phyloP scores from a whole-genome alignment of 192 early-diverging fungal species.

The Coemansia sp. region DNA sequence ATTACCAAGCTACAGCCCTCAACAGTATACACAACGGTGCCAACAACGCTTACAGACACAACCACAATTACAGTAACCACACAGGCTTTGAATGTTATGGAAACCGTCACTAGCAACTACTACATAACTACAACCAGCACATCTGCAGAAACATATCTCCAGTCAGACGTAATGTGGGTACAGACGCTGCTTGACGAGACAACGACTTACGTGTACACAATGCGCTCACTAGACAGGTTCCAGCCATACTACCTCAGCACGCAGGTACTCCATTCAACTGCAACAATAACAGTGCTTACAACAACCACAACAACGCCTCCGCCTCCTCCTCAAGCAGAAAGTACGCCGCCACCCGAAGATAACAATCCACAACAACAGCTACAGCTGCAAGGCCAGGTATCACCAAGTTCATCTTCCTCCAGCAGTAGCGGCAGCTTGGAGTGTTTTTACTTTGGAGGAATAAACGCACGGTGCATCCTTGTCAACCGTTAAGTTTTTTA shows the following conservation, averaged over 20 bases:
- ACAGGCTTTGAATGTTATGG: background rate
- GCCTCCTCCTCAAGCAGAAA: background rate
- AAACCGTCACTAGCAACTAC: background rate
- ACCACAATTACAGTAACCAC: background rate
- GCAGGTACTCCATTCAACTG: background rate
- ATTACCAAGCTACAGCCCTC: background rate
- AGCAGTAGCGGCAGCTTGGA: background rate
- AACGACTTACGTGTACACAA: background rate
- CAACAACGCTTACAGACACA: background rate
- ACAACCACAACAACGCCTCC: background rate
- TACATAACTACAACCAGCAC: background rate
- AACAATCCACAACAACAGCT: background rate
- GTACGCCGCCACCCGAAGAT: background rate
- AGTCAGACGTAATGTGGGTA: background rate
- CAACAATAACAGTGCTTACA: background rate
- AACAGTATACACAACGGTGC: background rate
- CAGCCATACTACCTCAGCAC: background rate
- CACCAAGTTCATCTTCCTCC: background rate
- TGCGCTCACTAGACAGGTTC: conserved; percentile 1
- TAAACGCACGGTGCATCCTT: background rate
- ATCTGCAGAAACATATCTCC: background rate
- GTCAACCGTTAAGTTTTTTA: background rate
- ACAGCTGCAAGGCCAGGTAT: background rate
- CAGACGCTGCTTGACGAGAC: background rate
- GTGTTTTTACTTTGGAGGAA: background rate